Evolutionary conservation across 2,329 filamentous ascomycete genomes (phyloP).

Genomic region (Fusarium sp.): DNA sequence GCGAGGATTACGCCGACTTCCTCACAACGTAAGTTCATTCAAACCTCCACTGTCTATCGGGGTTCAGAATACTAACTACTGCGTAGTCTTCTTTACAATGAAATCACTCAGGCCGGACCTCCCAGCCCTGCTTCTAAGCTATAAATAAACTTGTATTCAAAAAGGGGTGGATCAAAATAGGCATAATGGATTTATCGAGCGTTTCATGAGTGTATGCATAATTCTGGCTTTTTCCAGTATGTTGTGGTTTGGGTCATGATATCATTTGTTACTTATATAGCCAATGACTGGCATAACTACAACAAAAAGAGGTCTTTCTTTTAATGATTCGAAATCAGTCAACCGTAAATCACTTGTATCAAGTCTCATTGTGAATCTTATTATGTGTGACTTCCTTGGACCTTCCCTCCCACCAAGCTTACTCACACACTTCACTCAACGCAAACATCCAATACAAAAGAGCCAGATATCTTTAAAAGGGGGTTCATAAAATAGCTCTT

Average conservation of each 20-base stretch:
- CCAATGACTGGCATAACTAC: constrained; percentile 2
- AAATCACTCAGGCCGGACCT: constrained; percentile 79
- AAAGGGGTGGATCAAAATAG: not conserved
- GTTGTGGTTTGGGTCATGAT: constrained; percentile 22
- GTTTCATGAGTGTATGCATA: constrained; percentile 29
- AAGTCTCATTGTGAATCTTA: not conserved
- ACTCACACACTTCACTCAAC: not conserved
- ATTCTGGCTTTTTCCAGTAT: not conserved
- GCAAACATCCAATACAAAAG: not conserved
- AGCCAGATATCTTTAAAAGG: too few relatives aligned
- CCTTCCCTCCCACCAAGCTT: not conserved
- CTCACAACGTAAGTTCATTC: constrained; percentile 74
- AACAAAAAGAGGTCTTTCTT: constrained; percentile 11
- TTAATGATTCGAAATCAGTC: not conserved
- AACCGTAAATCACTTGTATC: not conserved
- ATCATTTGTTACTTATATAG: constrained; percentile 21
- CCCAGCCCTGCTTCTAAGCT: constrained; percentile 71
- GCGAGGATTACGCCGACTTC: constrained; percentile 98
- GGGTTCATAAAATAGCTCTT: too few relatives aligned
- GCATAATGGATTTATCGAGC: constrained; percentile 16
- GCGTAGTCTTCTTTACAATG: constrained; percentile 80
- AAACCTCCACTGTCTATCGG: not conserved
- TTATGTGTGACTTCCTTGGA: not conserved
- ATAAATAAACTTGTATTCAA: constrained; percentile 46
- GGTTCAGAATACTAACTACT: constrained; percentile 3